Conservation (phyloP, 192 early-diverging fungal species). For the Allomyces macrogynus region DNA sequence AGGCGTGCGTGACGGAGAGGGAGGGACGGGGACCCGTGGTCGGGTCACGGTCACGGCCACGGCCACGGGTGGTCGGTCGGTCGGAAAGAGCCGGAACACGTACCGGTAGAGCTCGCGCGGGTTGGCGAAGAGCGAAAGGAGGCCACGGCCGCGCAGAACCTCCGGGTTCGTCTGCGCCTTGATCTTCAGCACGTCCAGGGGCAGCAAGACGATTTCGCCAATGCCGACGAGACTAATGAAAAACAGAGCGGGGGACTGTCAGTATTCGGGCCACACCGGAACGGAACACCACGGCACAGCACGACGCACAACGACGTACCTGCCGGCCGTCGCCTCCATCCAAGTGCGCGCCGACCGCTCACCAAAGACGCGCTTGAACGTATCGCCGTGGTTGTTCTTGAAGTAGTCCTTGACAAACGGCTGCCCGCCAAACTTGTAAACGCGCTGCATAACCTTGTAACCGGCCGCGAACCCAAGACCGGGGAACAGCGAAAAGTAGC, state of each 20-base stretch:
- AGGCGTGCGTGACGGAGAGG: neutral
- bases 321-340: slow-evolving; percentile 93
- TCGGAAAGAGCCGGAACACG: neutral
- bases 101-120: slow-evolving; percentile 83
- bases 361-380: slow-evolving; percentile 65
- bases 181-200: slow-evolving; percentile 95
- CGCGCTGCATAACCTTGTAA: slow-evolving; percentile 91
- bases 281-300: too few relatives aligned
- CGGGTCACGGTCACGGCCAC: neutral
- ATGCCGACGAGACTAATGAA: slow-evolving; percentile 70
- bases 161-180: slow-evolving; percentile 89
- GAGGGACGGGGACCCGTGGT: too few relatives aligned
- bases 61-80: neutral
- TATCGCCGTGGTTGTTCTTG: slow-evolving; percentile 52
- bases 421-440: slow-evolving; percentile 99
- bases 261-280: neutral
- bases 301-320: slow-evolving; percentile 9
- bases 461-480: slow-evolving; percentile 94
- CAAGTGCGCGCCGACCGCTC: slow-evolving; percentile 87
- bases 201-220: slow-evolving; percentile 89
- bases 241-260: slow-evolving; percentile 1
- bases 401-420: slow-evolving; percentile 86
- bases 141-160: slow-evolving; percentile 60
- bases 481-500: slow-evolving; percentile 89
- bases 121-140: slow-evolving; percentile 54